These are phyloP conservation scores for Phytophthora sp. DNA, from an alignment of 352 stramenopile species.

Conservation along the genomic window DNA sequence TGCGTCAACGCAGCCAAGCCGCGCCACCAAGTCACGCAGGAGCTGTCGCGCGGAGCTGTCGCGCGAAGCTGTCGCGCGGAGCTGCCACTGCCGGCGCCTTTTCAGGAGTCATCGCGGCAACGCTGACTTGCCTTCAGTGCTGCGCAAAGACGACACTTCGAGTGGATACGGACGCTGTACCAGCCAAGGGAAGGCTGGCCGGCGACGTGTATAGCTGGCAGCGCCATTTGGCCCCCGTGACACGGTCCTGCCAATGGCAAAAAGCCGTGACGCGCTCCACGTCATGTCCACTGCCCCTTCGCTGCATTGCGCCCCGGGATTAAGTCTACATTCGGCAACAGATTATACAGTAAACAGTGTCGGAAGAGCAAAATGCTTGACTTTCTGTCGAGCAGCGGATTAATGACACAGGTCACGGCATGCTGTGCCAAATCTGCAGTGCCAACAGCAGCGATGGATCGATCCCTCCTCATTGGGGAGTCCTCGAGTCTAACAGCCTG, in stretches of 20 bases:
- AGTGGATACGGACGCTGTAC: neutral
- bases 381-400: too few species aligned
- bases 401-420: conserved; percentile 5
- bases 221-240: neutral
- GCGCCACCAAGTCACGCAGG: too few species aligned
- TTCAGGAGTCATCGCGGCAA: neutral
- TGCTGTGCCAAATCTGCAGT: neutral
- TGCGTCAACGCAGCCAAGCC: neutral
- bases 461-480: too few species aligned
- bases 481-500: conserved; percentile 20
- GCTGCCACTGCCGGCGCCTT: neutral
- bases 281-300: conserved; percentile 24
- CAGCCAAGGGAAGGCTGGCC: too few species aligned
- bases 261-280: conserved; percentile 28
- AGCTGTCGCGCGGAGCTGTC: too few species aligned
- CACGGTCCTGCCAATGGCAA: conserved; percentile 26
- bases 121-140: neutral
- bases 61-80: too few species aligned
- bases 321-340: conserved; percentile 7
- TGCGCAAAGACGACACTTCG: conserved; percentile 12
- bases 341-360: conserved; percentile 3
- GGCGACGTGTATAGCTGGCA: conserved; percentile 22
- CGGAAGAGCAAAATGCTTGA: conserved; percentile 10
- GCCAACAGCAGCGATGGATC: too few species aligned
- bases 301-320: conserved; percentile 20